Conservation (phyloP, 1,139 yeast species). For the Debaryomyces fabryi region DNA sequence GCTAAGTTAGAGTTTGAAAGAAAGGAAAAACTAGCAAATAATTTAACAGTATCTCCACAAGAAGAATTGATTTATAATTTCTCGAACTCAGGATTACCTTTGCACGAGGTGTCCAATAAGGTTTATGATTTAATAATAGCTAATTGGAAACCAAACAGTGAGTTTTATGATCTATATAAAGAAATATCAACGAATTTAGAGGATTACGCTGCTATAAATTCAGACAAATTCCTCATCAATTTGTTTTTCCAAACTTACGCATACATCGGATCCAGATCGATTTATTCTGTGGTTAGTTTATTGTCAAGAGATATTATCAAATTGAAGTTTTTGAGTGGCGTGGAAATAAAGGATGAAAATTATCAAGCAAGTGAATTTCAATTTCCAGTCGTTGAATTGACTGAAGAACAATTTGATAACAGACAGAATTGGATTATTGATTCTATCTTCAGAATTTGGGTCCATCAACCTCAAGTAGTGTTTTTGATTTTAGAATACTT, state of each 20-base stretch:
- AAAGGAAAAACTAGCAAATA: slow-evolving; percentile 29
- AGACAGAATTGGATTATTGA: slow-evolving; percentile 56
- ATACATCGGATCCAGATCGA: slow-evolving; percentile 84
- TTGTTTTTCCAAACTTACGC: slow-evolving; percentile 73
- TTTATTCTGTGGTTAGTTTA: slow-evolving; percentile 81
- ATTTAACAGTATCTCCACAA: slow-evolving; percentile 37
- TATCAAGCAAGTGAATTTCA: slow-evolving; percentile 35
- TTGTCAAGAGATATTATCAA: slow-evolving; percentile 58
- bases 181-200: slow-evolving; percentile 29
- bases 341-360: slow-evolving; percentile 29
- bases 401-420: slow-evolving; percentile 32
- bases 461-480: slow-evolving; percentile 79
- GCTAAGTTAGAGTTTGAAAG: slow-evolving; percentile 35
- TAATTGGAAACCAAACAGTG: slow-evolving; percentile 45
- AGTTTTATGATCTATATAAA: slow-evolving; percentile 37
- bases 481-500: slow-evolving; percentile 69
- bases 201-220: slow-evolving; percentile 30
- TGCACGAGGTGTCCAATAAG: slow-evolving; percentile 38
- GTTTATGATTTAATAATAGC: slow-evolving; percentile 48
- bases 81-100: slow-evolving; percentile 41
- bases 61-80: slow-evolving; percentile 45
- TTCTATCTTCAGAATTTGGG: slow-evolving; percentile 76
- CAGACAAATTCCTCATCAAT: slow-evolving; percentile 55
- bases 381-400: slow-evolving; percentile 42
- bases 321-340: slow-evolving; percentile 48